Evolutionary conservation across 371 early-diverging fungal species (phyloP).

Genomic region (Mucor irregularis): DNA sequence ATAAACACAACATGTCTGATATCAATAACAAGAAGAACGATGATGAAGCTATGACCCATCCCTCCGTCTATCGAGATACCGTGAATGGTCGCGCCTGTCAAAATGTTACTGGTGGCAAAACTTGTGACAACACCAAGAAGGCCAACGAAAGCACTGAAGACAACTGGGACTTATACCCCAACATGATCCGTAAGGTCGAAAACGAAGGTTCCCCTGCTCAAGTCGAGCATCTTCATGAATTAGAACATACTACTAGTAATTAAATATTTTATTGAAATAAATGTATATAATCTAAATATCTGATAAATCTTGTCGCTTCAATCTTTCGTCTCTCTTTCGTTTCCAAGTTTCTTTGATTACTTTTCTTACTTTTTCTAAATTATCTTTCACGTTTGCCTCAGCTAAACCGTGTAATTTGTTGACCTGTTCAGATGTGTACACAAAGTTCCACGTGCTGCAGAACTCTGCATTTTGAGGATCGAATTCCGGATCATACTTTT

Average conservation of each 20-base stretch:
- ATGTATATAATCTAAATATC: not conserved
- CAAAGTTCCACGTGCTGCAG: slow-evolving; percentile 70
- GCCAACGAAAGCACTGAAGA: not conserved
- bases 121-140: not conserved
- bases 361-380: slow-evolving; percentile 41
- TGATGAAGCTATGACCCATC: slow-evolving; percentile 21
- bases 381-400: slow-evolving; percentile 48
- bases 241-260: slow-evolving; percentile 6
- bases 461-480: slow-evolving; percentile 65
- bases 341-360: slow-evolving; percentile 48
- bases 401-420: slow-evolving; percentile 53
- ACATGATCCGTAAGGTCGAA: slow-evolving; percentile 38
- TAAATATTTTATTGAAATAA: not conserved
- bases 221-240: slow-evolving; percentile 23
- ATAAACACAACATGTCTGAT: slow-evolving; percentile 13
- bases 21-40: slow-evolving; percentile 4
- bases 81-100: slow-evolving; percentile 6
- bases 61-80: slow-evolving; percentile 19
- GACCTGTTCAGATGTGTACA: slow-evolving; percentile 60
- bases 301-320: not conserved
- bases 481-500: slow-evolving; percentile 53
- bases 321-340: slow-evolving; percentile 33
- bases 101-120: slow-evolving; percentile 5
- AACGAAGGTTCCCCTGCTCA: slow-evolving; percentile 62
- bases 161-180: slow-evolving; percentile 47